These are phyloP conservation scores for Atalantia buxifolia DNA, from an alignment of 345 rosid species.

Conservation along the genomic window DNA sequence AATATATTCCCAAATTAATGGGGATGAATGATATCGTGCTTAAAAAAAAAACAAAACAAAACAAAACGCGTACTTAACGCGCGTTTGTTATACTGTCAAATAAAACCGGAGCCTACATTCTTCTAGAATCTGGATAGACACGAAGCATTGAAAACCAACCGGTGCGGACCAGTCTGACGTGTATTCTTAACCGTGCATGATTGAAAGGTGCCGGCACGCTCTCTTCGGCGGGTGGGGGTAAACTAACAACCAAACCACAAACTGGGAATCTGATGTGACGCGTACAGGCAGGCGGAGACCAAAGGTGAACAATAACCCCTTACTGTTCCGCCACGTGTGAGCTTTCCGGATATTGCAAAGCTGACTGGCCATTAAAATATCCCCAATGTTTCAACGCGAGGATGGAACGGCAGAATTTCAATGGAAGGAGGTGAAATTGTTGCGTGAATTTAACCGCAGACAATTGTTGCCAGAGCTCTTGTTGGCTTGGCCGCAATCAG, in stretches of 20 bases:
- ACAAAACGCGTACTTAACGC: neutral
- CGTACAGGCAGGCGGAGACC: neutral
- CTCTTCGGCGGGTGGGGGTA: neutral
- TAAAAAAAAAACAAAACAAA: neutral
- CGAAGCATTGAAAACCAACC: neutral
- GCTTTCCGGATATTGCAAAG: too few relatives aligned
- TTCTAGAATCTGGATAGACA: neutral
- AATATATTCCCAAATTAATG: neutral
- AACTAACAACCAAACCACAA: neutral
- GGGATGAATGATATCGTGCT: neutral
- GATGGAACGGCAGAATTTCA: neutral
- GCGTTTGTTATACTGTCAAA: neutral
- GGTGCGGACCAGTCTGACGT: neutral
- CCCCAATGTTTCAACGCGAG: neutral
- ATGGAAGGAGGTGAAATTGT: neutral
- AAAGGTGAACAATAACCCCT: neutral
- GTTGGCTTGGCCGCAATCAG: neutral
- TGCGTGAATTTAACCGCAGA: neutral
- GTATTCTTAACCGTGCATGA: neutral
- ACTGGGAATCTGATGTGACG: conserved; percentile 10
- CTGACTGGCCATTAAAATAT: too few relatives aligned
- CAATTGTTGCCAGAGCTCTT: too few relatives aligned
- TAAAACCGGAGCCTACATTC: neutral
- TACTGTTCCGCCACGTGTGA: neutral
- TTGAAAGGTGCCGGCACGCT: neutral